Conservation (phyloP, 1,139 yeast genomes). For the Candida sojae region DNA sequence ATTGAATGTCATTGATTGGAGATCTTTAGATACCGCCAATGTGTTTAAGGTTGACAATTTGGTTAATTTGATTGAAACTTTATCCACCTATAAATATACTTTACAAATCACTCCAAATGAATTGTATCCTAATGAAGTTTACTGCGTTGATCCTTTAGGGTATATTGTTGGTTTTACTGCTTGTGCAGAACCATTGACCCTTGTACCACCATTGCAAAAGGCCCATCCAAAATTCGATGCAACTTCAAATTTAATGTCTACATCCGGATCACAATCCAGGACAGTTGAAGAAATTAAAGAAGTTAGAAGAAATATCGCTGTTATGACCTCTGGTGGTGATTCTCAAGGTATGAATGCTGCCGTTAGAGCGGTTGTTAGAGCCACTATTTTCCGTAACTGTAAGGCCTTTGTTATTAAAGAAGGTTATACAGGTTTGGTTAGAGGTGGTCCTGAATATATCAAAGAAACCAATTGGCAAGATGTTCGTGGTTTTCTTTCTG, state of each 20-base stretch:
- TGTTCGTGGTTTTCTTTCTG: constrained; percentile 71
- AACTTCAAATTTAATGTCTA: constrained; percentile 13
- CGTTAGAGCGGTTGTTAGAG: constrained; percentile 76
- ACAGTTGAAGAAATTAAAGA: constrained; percentile 9
- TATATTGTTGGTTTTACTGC: constrained; percentile 67
- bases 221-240: constrained; percentile 7
- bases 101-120: constrained; percentile 59
- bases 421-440: constrained; percentile 76
- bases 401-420: constrained; percentile 74
- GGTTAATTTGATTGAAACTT: constrained; percentile 32
- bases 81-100: constrained; percentile 27
- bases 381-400: constrained; percentile 71
- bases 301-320: constrained; percentile 56
- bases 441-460: constrained; percentile 62
- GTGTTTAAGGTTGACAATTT: constrained; percentile 39
- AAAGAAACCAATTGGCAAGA: constrained; percentile 75
- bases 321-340: constrained; percentile 88
- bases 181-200: constrained; percentile 56
- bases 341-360: constrained; percentile 88
- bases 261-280: constrained; percentile 17
- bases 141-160: constrained; percentile 69
- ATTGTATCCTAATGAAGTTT: constrained; percentile 65
- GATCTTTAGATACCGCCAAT: constrained; percentile 45
- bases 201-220: constrained; percentile 42
- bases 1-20: constrained; percentile 47